Base-by-base conservation (phyloP, 2,329 filamentous ascomycete genomes). In the Zalaria obscura region DNA sequence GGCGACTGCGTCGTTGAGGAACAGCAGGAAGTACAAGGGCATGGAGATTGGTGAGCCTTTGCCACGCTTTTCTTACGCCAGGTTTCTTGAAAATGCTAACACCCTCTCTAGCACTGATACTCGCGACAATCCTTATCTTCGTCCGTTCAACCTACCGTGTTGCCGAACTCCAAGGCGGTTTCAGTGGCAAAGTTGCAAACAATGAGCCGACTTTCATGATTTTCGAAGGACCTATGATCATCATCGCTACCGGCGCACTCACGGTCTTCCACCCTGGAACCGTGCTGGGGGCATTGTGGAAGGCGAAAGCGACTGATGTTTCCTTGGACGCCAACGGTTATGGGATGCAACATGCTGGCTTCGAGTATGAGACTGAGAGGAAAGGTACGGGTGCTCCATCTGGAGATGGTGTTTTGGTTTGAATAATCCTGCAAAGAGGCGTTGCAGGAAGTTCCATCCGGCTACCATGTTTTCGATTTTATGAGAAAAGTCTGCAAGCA, bases 181-280 rank as follows among this genome's bases (percentile, higher is more conserved):
- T 67, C 57, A 47, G 55, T 8, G 63, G 61, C 45, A 45, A 56
- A 25, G 48, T 71, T 33, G 68, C 68, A 51, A 61, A 65, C 46
- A 54, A 70, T 35, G 58, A 71, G 50, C 38, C 51, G 5, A 53
- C 59, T 7, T 68, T 70, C 50, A 69, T 71, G 46, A 53, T 61
- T 5, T 52, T 72, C 4, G 68, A 72, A 47, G 67, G 68, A 11
- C 61, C 63, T 4, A 70, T 71, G 68, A 66, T 73, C 40, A 57
- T 59, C 6, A 51, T 69, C 7, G 62, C 68, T 3, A 58, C 59
- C 9, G 41, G 61, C 3, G 54, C 47, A 0, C 51, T 72, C 43
- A 72, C 66, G 0, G 42, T 59, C 1, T 63, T 65, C 39, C 68
- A 72, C 45, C 68, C 68, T 2, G 60, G 60, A 5, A n/a, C 54